These are phyloP conservation scores for Talaromyces funiculosus DNA, from an alignment of 2,329 filamentous ascomycete species.

Conservation along the genomic window DNA sequence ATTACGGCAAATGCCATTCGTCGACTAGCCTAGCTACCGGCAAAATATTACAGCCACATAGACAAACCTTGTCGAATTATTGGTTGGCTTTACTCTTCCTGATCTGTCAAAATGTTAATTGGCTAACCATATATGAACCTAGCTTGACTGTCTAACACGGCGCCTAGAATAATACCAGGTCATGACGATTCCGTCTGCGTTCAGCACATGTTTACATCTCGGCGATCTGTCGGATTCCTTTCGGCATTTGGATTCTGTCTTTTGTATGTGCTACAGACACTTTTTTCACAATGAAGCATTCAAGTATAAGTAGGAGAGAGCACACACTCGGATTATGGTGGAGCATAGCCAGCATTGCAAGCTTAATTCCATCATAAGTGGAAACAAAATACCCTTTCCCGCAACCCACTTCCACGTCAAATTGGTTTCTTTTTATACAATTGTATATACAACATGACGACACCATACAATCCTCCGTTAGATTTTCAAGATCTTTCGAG, in stretches of 20 bases:
- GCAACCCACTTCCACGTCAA: not conserved
- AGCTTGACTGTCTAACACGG: not conserved
- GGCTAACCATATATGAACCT: not conserved
- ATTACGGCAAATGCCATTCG: not conserved
- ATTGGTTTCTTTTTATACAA: not conserved
- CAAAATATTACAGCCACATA: no score
- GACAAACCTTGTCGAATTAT: not conserved
- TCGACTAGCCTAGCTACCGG: constrained; percentile 4
- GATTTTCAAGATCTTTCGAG: not conserved
- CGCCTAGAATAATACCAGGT: no score
- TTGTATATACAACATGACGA: not conserved
- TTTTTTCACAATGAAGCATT: not conserved
- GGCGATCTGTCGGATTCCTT: not conserved
- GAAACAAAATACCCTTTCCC: not conserved
- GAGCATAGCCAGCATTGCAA: not conserved
- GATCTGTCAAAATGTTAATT: not conserved
- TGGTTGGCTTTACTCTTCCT: not conserved
- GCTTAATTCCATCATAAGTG: not conserved
- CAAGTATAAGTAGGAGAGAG: not conserved
- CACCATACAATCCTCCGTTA: not conserved
- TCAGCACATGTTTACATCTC: not conserved
- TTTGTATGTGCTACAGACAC: not conserved
- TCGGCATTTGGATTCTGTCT: not conserved
- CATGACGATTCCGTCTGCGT: no score
- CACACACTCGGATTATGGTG: not conserved